phyloP scores from a whole-genome alignment of 192 early-diverging fungal species.

The Mortierella antarctica region DNA sequence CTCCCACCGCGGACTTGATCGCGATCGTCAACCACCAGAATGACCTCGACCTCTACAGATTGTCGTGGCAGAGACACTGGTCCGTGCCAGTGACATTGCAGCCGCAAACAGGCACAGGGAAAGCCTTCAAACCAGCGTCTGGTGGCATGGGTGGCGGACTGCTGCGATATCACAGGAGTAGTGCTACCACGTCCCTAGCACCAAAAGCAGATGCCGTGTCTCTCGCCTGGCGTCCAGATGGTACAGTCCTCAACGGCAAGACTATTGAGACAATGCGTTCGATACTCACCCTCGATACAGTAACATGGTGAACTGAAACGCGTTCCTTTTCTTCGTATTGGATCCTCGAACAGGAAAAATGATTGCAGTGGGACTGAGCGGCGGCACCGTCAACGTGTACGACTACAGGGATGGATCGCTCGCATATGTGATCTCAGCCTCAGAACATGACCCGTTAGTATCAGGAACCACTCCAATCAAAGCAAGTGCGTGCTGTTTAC shows the following conservation, averaged over 20 bases:
- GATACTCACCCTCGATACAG: too few species aligned
- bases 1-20: slow-evolving; percentile 34
- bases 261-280: too few species aligned
- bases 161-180: not conserved
- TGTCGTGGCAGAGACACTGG: slow-evolving; percentile 41
- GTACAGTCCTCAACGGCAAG: not conserved
- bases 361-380: slow-evolving; percentile 30
- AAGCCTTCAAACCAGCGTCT: not conserved
- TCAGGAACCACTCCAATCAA: not conserved
- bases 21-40: slow-evolving; percentile 33
- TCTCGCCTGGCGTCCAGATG: slow-evolving; percentile 43
- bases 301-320: too few species aligned
- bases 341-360: slow-evolving; percentile 17
- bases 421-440: not conserved
- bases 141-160: not conserved
- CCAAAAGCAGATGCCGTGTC: slow-evolving; percentile 16
- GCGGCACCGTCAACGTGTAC: slow-evolving; percentile 35
- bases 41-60: slow-evolving; percentile 35
- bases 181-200: not conserved
- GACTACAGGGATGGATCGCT: slow-evolving; percentile 39
- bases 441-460: too few species aligned
- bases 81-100: slow-evolving; percentile 8
- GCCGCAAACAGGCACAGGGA: not conserved
- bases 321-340: not conserved
- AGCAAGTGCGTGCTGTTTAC: slow-evolving; percentile 4